phyloP scores from a whole-genome alignment of 306 rosid genomes.

The Prosopis cineraria region DNA sequence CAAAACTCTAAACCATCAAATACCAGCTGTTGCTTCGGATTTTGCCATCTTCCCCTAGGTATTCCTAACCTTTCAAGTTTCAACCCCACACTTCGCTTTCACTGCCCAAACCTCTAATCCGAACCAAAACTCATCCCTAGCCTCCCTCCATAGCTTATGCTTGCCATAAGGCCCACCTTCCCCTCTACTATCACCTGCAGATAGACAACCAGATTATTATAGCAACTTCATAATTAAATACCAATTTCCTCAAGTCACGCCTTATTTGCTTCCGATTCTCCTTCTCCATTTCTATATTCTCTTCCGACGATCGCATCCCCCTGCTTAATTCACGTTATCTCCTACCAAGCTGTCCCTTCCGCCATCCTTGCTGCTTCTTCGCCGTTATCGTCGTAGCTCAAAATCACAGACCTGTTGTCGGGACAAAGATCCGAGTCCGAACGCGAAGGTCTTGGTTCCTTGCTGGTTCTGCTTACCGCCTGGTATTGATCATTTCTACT shows the following conservation, averaged over 20 bases:
- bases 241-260: constrained; percentile 32
- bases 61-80: neutral
- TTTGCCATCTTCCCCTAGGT: constrained; percentile 42
- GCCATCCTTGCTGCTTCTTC: neutral
- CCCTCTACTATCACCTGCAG: constrained; percentile 31
- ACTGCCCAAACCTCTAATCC: neutral
- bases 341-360: neutral
- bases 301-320: constrained; percentile 36
- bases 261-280: constrained; percentile 15
- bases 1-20: constrained; percentile 24
- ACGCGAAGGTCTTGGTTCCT: constrained; percentile 1
- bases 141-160: constrained; percentile 7
- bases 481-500: constrained; percentile 19
- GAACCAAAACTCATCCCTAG: constrained; percentile 30
- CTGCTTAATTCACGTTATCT: constrained; percentile 30
- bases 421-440: constrained; percentile 18
- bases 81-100: neutral
- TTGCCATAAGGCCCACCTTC: constrained; percentile 35
- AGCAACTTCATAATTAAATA: neutral
- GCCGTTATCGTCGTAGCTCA: neutral
- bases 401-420: neutral
- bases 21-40: constrained; percentile 48
- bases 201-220: constrained; percentile 39
- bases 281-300: neutral
- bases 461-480: constrained; percentile 19